Base-by-base conservation (phyloP, 1,284 basidiomycete species). In the Leucoagaricus sp. region DNA sequence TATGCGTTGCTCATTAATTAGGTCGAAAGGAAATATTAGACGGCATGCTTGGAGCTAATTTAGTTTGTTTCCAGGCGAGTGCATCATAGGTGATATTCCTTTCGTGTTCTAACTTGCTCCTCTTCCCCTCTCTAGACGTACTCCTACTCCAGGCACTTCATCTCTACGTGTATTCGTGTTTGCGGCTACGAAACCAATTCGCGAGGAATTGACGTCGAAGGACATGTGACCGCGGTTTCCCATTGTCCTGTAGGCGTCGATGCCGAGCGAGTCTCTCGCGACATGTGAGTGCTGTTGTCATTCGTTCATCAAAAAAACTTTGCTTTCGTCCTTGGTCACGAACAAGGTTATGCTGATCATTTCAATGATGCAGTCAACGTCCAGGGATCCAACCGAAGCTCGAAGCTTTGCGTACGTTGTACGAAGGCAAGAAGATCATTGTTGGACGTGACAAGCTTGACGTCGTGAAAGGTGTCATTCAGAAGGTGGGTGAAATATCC, bases 221-320 rank as follows among this genome's bases (percentile, higher is more conserved):
- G 96, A 0, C 91, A 92, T 65, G 84, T 94, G 54, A 90, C 93
- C 0, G 82, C 87, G 26, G 89, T 99, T 56, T 84, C 84, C 59
- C 93, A 98, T 73, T 97, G 94, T 69, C 94, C 96, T 0, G 97
- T 99, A 49, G 97, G 97, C n/a, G 89, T 99, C 61, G 96, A 99
- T 68, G 93, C 95, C 5, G 89, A 91, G 60, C 84, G 96, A 45
- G 95, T 98, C 33, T 84, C 87, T 25, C 79, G 84, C 55, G 96
- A 98, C 70, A 82, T 90, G 80, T 87, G 62, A 68, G 85, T 78
- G 25, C 49, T 49, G 36, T 49, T 45, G 21, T 49, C 40, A 19
- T 59, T 23, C n/a, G 10, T n/a, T 50, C 29, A 29, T 28, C 58
- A 4, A 19, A 19, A 9, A 26, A 8, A 13, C 25, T 26, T 13